Conservation (phyloP, 441 rosid genomes). For the Arabidopsis lyrata region DNA sequence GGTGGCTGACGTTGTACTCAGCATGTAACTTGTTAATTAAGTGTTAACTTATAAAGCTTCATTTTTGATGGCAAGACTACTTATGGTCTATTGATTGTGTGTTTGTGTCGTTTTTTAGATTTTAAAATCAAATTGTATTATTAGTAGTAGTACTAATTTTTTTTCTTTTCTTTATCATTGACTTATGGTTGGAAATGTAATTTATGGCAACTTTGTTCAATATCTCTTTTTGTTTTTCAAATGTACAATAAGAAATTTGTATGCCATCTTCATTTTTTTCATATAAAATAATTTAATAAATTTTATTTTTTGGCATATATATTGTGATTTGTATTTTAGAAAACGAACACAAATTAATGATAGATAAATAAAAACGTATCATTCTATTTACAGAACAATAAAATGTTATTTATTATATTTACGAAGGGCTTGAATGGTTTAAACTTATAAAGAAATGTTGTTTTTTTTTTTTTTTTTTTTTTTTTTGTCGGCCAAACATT, state of each 20-base stretch:
- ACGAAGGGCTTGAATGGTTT: too few relatives aligned
- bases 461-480: too few relatives aligned
- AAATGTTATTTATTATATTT: too few relatives aligned
- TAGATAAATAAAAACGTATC: too few relatives aligned
- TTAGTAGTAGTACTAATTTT: not conserved
- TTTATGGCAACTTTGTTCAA: not conserved
- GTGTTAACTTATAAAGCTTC: not conserved
- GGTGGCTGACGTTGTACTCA: conserved; percentile 23
- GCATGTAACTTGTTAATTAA: not conserved
- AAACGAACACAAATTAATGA: too few relatives aligned
- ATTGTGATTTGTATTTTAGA: too few relatives aligned
- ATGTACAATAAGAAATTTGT: not conserved
- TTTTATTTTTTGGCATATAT: too few relatives aligned
- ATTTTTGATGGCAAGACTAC: conserved; percentile 5
- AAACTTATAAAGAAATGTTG: too few relatives aligned
- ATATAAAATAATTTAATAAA: too few relatives aligned
- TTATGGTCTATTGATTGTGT: not conserved
- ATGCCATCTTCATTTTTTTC: not conserved
- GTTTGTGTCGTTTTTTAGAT: not conserved
- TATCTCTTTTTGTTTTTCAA: not conserved
- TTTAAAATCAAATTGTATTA: conserved; percentile 8
- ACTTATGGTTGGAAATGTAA: not conserved
- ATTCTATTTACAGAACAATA: too few relatives aligned
- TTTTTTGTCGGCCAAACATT: too few relatives aligned
- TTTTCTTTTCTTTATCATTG: not conserved